Evolutionary conservation across 139 green algal genomes (phyloP), one percentile per base, ranked within the genome.

Genomic region (Diplosphaera chodatii): DNA sequence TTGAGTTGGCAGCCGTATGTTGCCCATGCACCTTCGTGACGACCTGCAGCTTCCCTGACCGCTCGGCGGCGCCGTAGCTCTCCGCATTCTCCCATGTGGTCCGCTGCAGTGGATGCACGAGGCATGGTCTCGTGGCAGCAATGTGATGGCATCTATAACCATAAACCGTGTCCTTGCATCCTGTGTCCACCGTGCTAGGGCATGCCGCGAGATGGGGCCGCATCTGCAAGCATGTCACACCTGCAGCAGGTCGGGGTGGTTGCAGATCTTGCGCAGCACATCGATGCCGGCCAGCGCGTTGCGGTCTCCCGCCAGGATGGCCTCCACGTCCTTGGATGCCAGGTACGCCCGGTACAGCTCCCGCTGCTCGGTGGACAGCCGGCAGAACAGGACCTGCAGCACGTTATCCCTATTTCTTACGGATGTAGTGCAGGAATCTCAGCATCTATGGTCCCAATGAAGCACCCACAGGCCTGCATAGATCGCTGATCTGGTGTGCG

Each of bases 201-300:
- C n/a, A n/a, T n/a, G n/a, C n/a, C n/a, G n/a, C n/a, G n/a, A n/a
- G n/a, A n/a, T n/a, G n/a, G n/a, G n/a, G n/a, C n/a, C n/a, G n/a
- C n/a, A n/a, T n/a, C n/a, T n/a, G n/a, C n/a, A n/a, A n/a, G n/a
- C 37, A 48, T 48, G 37, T 48, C 37, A 48, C 37, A 59, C 48
- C 48, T 59, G 48, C 70, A 99, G 83, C 65, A 99, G 87, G 79
- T 99, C 95, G 1, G 95, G 93, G 79, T 99, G 95, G 84, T 99
- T 99, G 87, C 93, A 98, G 72, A 98, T 95, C 79, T 99, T 99
- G 63, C 91, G 83, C 82, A 99, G 80, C 59, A 96, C 86, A 80
- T 97, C 94, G 56, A 99, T 98, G 71, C 92, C 95, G 21, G 86
- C 86, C 30, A 99, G 85, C 27, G 90, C 88, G 32, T 94, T 81